Evolutionary conservation across 495 filamentous ascomycete genomes (phyloP).

Genomic region (Penicillium paxilli): DNA sequence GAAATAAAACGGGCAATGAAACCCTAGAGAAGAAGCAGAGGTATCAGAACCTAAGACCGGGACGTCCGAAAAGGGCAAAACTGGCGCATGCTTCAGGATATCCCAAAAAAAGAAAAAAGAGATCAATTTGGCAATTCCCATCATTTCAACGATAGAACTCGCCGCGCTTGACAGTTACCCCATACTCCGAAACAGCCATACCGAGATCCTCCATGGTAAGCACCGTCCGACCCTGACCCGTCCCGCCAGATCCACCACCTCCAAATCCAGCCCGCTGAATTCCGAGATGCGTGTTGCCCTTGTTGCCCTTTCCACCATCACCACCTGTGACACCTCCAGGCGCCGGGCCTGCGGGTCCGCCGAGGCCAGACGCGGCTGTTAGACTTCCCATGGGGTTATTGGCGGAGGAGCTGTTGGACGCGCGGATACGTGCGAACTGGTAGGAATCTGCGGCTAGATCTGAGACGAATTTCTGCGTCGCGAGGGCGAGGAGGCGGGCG

Average conservation of each 20-base stretch:
- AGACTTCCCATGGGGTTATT: constrained; percentile 87
- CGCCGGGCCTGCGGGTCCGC: constrained; percentile 55
- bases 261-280: constrained; percentile 91
- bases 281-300: constrained; percentile 67
- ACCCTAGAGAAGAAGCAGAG: neutral
- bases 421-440: constrained; percentile 92
- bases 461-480: constrained; percentile 96
- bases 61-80: neutral
- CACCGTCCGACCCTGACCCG: constrained; percentile 84
- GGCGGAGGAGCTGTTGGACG: constrained; percentile 79
- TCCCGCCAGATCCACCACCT: constrained; percentile 86
- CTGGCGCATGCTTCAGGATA: neutral
- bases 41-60: neutral
- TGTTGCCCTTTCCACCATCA: constrained; percentile 61
- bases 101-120: neutral
- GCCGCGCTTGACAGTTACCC: constrained; percentile 92
- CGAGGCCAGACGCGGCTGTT: constrained; percentile 73
- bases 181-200: constrained; percentile 96
- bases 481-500: constrained; percentile 88
- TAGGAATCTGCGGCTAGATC: constrained; percentile 98
- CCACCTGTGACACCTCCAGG: constrained; percentile 53
- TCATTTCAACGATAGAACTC: constrained; percentile 85
- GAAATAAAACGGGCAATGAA: neutral
- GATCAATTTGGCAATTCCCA: too few species aligned
- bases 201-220: constrained; percentile 98